Percentiles rank a stretch among this genome's conserved stretches.
phyloP scores from a whole-genome alignment of 768 basidiomycete species.

The Sarcodon aspratus region DNA sequence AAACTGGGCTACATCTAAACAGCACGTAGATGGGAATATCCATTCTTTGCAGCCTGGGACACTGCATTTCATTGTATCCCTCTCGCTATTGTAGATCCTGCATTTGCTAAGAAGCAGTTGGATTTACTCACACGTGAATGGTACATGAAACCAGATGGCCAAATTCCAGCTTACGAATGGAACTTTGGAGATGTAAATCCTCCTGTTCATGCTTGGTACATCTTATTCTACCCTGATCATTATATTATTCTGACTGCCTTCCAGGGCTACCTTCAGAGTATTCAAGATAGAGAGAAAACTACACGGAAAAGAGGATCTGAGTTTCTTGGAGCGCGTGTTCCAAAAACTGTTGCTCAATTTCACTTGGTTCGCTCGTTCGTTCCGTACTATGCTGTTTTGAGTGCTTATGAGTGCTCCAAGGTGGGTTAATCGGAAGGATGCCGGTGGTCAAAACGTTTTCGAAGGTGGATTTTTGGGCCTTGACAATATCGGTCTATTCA shows the following conservation, averaged over 20 bases:
- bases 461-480: constrained; percentile 97
- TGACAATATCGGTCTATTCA: constrained; percentile 97
- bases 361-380: constrained; percentile 53
- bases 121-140: constrained; percentile 95
- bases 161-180: constrained; percentile 99
- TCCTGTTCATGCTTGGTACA: constrained; percentile 93
- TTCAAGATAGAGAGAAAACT: constrained; percentile 99
- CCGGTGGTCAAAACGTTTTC: constrained; percentile 91
- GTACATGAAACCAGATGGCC: constrained; percentile 99
- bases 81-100: constrained; percentile 88
- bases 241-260: constrained; percentile 1
- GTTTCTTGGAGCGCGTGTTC: constrained; percentile 95
- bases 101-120: constrained; percentile 95
- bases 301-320: constrained; percentile 79
- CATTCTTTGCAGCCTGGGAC: constrained; percentile 98
- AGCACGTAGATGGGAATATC: constrained; percentile 81
- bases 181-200: constrained; percentile 98
- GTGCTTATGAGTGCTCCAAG: constrained; percentile 20
- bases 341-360: constrained; percentile 95
- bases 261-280: constrained; percentile 90
- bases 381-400: background rate
- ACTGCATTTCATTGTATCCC: constrained; percentile 99
- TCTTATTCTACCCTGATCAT: background rate
- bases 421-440: constrained; percentile 99
- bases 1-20: background rate